Percentiles rank a stretch among this genome's conserved stretches.
Evolutionary conservation across 306 rosid genomes (phyloP).

Genomic region (Castanea crenata): DNA sequence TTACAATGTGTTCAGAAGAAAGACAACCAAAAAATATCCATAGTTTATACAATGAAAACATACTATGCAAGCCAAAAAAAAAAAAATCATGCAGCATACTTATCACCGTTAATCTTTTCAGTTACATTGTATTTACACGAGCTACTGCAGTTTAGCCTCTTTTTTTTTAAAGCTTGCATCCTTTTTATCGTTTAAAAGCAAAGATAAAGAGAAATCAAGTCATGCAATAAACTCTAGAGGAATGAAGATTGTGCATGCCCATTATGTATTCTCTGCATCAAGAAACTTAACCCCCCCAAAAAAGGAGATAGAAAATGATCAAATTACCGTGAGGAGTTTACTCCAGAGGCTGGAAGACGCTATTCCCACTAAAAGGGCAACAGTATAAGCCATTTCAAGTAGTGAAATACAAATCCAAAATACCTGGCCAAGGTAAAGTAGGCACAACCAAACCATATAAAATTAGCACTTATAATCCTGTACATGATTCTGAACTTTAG

Average conservation of each 20-base stretch:
- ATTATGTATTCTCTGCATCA: neutral
- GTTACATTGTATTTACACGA: neutral
- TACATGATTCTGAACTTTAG: constrained; percentile 16
- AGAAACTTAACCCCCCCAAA: neutral
- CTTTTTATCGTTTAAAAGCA: neutral
- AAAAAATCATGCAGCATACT: neutral
- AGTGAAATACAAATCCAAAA: constrained; percentile 89
- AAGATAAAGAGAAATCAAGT: neutral
- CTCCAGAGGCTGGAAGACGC: constrained; percentile 72
- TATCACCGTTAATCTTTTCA: neutral
- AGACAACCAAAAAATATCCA: neutral
- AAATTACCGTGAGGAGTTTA: constrained; percentile 70
- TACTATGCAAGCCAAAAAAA: neutral
- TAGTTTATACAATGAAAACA: neutral
- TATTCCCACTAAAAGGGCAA: constrained; percentile 73
- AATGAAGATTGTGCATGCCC: neutral
- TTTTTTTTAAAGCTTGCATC: neutral
- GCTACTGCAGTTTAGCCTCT: neutral
- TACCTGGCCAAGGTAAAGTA: constrained; percentile 55
- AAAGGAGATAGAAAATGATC: neutral
- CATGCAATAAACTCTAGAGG: neutral
- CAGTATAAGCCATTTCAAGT: constrained; percentile 81
- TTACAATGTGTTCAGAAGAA: neutral
- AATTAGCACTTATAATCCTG: constrained; percentile 6
- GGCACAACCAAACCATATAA: constrained; percentile 2